phyloP scores from a whole-genome alignment of 2,329 filamentous ascomycete species.

The Acrocalymma vagum region DNA sequence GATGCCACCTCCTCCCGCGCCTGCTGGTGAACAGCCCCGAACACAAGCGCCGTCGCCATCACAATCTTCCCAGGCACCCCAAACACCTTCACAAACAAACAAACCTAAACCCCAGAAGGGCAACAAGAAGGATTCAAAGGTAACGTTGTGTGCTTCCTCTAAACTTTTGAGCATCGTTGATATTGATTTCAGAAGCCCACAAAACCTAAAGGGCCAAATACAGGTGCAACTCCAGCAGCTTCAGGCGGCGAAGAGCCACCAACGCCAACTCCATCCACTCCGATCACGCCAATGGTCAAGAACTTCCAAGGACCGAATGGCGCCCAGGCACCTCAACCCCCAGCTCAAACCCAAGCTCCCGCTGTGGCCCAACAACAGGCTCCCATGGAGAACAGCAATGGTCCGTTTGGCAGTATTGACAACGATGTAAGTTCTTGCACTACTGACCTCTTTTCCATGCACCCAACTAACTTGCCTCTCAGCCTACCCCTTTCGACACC shows the following conservation, averaged over 20 bases:
- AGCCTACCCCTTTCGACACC: slow-evolving; percentile 47
- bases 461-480: slow-evolving; percentile 34
- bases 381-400: slow-evolving; percentile 45
- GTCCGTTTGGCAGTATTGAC: slow-evolving; percentile 51
- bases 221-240: slow-evolving; percentile 49
- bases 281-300: slow-evolving; percentile 55
- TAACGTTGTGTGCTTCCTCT: slow-evolving; percentile 54
- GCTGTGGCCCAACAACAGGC: slow-evolving; percentile 32
- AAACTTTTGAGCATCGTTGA: slow-evolving; percentile 37
- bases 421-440: slow-evolving; percentile 39
- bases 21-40: slow-evolving; percentile 49
- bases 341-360: slow-evolving; percentile 27
- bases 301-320: slow-evolving; percentile 46
- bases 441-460: slow-evolving; percentile 4
- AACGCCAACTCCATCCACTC: slow-evolving; percentile 58
- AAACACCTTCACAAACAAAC: slow-evolving; percentile 76
- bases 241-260: slow-evolving; percentile 55
- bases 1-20: slow-evolving; percentile 59
- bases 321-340: slow-evolving; percentile 40
- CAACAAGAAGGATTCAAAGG: slow-evolving; percentile 74
- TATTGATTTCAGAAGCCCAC: slow-evolving; percentile 50
- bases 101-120: slow-evolving; percentile 84
- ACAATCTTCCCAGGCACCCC: slow-evolving; percentile 65
- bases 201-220: slow-evolving; percentile 48
- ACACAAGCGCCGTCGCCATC: slow-evolving; percentile 59